Evolutionary conservation across 2,329 filamentous ascomycete genomes (phyloP), one percentile per base, ranked within the genome.

Genomic region (Coniochaeta sp.): DNA sequence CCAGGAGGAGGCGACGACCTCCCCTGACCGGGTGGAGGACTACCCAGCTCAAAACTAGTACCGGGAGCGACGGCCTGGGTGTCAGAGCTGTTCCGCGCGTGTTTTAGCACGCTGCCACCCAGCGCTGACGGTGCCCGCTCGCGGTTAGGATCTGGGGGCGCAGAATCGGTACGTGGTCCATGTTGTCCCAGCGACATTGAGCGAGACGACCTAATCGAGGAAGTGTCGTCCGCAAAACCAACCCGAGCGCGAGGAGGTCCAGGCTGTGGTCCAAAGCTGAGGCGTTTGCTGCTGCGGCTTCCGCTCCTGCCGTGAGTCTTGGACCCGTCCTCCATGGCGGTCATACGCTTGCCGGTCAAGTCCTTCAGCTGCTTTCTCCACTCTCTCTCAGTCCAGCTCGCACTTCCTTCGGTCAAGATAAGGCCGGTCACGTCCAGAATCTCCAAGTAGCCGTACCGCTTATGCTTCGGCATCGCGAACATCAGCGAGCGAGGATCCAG

Each of bases 381-480:
- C 65, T 97, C 90, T 26, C 87, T 82, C 74, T 98, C 95, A 52
- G 80, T 87, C 92, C 93, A 97, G 26, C 75, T 79, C 22, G 83
- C 77, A 72, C 89, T 96, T 22, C 89, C 90, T 3, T 91, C 83
- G 3, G 88, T 88, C 64, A 89, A 81, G 63, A 99, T 92, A 47
- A 98, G 77, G 59, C 83, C 82, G 4, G 88, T 87, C 17, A 98
- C 90, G 70, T 99, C 95, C 60, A 93, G 76, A 38, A 92, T 86
- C 69, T 98, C 95, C 28, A 99, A 77, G 69, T 98, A 98, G 0
- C 93, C 93, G 68, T 96, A 96, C 64, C 90, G 84, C 59, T 88
- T 86, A 67, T 95, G 87, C 67, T 90, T 91, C 0, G 95, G 93
- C 88, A 99, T 96, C 6, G 93, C 95, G 73, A 98, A 99, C 95